Evolutionary conservation across 768 basidiomycete genomes (phyloP), one percentile per base, ranked within the genome.

Genomic region (Tremella yokohamensis): DNA sequence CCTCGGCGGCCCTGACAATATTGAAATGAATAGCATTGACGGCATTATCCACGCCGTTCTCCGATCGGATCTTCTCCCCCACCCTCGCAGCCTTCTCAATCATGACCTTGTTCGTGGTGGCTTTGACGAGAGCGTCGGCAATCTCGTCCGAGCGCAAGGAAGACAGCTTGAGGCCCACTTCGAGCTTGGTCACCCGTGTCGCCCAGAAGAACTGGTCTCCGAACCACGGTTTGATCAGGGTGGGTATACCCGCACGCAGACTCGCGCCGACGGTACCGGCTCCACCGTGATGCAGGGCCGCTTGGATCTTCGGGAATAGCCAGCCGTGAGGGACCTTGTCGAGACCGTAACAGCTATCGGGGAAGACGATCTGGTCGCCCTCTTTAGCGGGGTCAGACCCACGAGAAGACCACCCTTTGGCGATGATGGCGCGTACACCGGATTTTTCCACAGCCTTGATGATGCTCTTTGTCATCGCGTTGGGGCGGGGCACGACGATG

Each of bases 221-320:
- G 65, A 86, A 87, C 83, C 83, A 87, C 1, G 85, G 85, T 62
- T 83, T 83, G 68, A 87, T 86, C 57, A 86, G 62, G 0, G 85
- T 87, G 1, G 85, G 85, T 29, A 85, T 79, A 1, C 85, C 84
- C 38, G 83, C 82, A 69, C 81, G 65, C 22, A 87, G 74, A 68
- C 83, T 84, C 1, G 85, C 85, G 0, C 85, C 85, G 0, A 85
- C 86, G 0, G 85, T 87, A 12, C 85, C 86, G 3, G 85, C 85
- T 8, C 86, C 86, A 19, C 85, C 85, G 60, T 87, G 84, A 73
- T 85, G 85, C 42, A 86, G 57, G 8, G 80, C 84, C 1, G 84
- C 86, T 64, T 85, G 83, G 11, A 87, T 77, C 48, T 64, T 64
- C 0, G 70, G 69, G 61, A 78, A 76, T 18, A 78, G 65, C 77